Evolutionary conservation across 1,284 basidiomycete species (phyloP).

Genomic region (Gymnopus androsaceus): DNA sequence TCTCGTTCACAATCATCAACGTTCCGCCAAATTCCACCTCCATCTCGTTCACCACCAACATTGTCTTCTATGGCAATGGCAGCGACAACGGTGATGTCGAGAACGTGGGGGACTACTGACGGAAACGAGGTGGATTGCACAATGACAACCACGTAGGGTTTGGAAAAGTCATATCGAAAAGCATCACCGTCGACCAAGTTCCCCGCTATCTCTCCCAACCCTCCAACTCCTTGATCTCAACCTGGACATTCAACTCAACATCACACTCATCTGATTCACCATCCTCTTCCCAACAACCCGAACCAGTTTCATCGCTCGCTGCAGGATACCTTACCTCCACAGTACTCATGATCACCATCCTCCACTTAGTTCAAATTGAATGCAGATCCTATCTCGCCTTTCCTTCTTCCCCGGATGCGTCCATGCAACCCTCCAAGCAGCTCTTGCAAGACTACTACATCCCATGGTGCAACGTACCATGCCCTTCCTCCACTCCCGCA

Average conservation of each 20-base stretch:
- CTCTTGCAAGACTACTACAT: conserved; percentile 49
- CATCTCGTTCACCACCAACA: no score
- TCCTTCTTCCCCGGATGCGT: not conserved
- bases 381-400: not conserved
- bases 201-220: conserved; percentile 3
- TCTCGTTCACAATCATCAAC: no score
- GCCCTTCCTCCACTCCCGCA: no score
- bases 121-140: no score
- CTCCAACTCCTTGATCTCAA: conserved; percentile 2
- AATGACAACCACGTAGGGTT: no score
- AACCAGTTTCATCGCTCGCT: not conserved
- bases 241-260: not conserved
- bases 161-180: no score
- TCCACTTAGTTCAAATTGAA: not conserved
- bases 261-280: not conserved
- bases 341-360: not conserved
- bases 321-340: not conserved
- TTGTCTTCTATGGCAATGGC: no score
- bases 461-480: no score
- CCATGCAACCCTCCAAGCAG: conserved; percentile 74
- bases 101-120: no score
- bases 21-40: no score
- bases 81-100: no score
- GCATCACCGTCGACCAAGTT: not conserved
- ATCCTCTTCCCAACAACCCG: not conserved